These are phyloP conservation scores for Ophiostoma fasciatum DNA, from an alignment of 2,329 filamentous ascomycete species.

Conservation along the genomic window DNA sequence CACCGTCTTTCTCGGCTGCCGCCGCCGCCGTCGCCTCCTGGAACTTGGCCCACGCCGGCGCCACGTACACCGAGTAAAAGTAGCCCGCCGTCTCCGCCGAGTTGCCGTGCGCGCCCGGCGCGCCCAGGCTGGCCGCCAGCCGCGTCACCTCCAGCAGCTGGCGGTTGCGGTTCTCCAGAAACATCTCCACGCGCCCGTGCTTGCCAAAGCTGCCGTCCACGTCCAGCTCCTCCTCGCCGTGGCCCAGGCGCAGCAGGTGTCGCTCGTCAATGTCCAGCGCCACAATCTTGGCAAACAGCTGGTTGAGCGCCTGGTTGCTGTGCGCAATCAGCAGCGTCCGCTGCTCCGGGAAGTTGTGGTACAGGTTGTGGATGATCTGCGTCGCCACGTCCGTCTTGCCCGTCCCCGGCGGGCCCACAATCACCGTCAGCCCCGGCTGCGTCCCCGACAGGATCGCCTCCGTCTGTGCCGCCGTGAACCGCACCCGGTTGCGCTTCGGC, in stretches of 20 bases:
- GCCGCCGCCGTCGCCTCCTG: conserved; percentile 41
- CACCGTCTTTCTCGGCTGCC: conserved; percentile 33
- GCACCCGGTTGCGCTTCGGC: conserved; percentile 66
- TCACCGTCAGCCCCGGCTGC: conserved; percentile 83
- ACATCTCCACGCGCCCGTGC: conserved; percentile 85
- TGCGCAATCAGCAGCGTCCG: conserved; percentile 87
- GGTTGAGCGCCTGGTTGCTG: conserved; percentile 95
- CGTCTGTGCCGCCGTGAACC: conserved; percentile 82
- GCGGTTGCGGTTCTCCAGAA: conserved; percentile 70
- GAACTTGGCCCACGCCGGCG: conserved; percentile 80
- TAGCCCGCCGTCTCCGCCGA: conserved; percentile 95
- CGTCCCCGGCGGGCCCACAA: conserved; percentile 90
- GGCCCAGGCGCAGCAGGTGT: conserved; percentile 80
- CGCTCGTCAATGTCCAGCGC: conserved; percentile 89
- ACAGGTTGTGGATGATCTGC: conserved; percentile 97
- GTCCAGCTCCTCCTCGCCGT: conserved; percentile 87
- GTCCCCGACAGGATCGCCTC: conserved; percentile 89
- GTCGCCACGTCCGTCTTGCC: conserved; percentile 99
- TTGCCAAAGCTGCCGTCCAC: conserved; percentile 85
- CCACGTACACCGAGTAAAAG: conserved; percentile 84
- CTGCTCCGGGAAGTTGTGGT: conserved; percentile 91
- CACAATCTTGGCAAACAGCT: conserved; percentile 96
- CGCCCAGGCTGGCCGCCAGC: conserved; percentile 69
- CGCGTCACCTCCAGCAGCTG: conserved; percentile 76
- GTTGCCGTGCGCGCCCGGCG: conserved; percentile 86